Evolutionary conservation across 169 alveolate species (phyloP).

Genomic region (Neospora caninum): DNA sequence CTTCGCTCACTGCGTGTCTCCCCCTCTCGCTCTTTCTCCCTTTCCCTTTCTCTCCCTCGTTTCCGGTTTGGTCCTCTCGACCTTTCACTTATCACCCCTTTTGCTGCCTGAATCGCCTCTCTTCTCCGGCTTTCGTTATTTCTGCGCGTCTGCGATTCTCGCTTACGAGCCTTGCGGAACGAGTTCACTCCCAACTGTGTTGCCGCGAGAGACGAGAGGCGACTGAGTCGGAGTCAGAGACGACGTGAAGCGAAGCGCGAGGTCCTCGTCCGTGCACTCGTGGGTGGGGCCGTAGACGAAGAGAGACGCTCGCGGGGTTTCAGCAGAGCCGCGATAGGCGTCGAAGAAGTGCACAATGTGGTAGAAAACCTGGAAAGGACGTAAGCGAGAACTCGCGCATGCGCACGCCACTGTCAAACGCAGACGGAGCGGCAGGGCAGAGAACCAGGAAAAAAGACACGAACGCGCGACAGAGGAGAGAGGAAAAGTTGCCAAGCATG

Average conservation of each 20-base stretch:
- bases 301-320: constrained; percentile 15
- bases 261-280: constrained; percentile 9
- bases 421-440: no score
- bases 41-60: no score
- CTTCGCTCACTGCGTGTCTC: no score
- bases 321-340: neutral
- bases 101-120: no score
- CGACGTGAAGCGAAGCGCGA: neutral
- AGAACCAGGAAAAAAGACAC: no score
- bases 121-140: no score
- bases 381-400: neutral
- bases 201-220: neutral
- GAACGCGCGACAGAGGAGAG: no score
- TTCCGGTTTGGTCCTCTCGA: no score
- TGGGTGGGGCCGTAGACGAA: constrained; percentile 48
- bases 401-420: neutral
- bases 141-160: neutral
- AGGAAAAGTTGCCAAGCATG: neutral
- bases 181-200: neutral
- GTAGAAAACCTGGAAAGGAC: constrained; percentile 1
- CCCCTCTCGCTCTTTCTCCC: no score
- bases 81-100: no score
- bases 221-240: neutral
- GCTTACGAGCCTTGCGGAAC: neutral
- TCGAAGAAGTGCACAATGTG: neutral